Conservation (phyloP, 805 yeast species). For the Pichia pseudocactophila region DNA sequence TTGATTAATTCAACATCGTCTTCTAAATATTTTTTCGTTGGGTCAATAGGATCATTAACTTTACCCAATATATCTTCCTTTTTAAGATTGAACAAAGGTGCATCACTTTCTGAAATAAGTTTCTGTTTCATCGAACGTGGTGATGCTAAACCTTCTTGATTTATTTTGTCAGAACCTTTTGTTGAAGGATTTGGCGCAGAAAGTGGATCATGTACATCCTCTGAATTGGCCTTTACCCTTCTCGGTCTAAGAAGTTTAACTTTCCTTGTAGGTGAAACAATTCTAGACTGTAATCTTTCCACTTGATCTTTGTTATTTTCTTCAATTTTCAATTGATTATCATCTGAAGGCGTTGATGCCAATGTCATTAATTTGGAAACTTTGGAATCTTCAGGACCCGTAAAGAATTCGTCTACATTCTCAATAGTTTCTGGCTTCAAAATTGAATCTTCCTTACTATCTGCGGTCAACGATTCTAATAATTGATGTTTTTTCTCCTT, state of each 20-base stretch:
- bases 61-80: conserved; percentile 3
- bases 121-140: conserved; percentile 22
- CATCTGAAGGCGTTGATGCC: conserved; percentile 6
- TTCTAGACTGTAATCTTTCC: background rate
- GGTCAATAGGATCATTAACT: background rate
- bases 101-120: conserved; percentile 29
- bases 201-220: conserved; percentile 22
- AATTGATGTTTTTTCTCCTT: conserved; percentile 29
- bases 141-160: conserved; percentile 21
- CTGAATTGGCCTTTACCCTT: conserved; percentile 20
- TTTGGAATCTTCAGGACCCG: conserved; percentile 14
- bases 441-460: background rate
- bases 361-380: conserved; percentile 16
- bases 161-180: background rate
- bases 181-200: conserved; percentile 4
- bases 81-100: conserved; percentile 43
- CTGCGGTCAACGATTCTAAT: conserved; percentile 32
- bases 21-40: conserved; percentile 1
- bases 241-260: conserved; percentile 39
- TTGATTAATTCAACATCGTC: conserved; percentile 17
- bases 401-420: conserved; percentile 7
- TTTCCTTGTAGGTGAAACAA: conserved; percentile 32
- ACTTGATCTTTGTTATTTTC: background rate
- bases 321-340: background rate
- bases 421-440: background rate